Conservation (phyloP, 257 asterid genomes). For the Solanum rostratum region DNA sequence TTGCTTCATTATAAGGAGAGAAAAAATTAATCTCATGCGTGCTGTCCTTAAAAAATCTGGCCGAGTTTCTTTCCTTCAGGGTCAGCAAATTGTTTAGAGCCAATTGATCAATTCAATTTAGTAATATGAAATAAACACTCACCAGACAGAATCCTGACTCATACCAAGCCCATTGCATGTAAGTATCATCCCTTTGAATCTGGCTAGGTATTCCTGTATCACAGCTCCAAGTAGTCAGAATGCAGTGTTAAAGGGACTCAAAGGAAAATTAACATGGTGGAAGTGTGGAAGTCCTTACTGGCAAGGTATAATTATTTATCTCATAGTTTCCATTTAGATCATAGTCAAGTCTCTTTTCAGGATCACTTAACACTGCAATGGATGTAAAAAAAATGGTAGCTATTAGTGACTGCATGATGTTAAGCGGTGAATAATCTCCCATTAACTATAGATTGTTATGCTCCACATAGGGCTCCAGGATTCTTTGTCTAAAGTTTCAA, state of each 20-base stretch:
- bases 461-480: neutral
- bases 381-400: slow-evolving; percentile 4
- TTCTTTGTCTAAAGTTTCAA: neutral
- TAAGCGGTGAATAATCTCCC: neutral
- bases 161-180: slow-evolving; percentile 70
- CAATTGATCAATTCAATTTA: neutral
- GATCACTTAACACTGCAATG: slow-evolving; percentile 55
- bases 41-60: neutral
- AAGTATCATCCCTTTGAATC: slow-evolving; percentile 67
- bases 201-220: slow-evolving; percentile 49
- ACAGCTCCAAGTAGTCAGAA: neutral
- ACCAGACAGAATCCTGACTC: slow-evolving; percentile 40
- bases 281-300: slow-evolving; percentile 24
- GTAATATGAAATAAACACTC: slow-evolving; percentile 1
- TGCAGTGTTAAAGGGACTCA: slow-evolving; percentile 1
- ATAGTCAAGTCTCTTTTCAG: slow-evolving; percentile 52
- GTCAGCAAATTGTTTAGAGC: neutral
- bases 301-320: slow-evolving; percentile 48
- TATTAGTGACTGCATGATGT: neutral
- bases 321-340: slow-evolving; percentile 50
- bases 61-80: neutral
- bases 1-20: neutral
- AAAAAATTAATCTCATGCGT: neutral
- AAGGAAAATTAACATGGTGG: neutral
- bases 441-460: neutral